Evolutionary conservation across 2,329 filamentous ascomycete species (phyloP).

Genomic region (Arthrinium puccinioides): DNA sequence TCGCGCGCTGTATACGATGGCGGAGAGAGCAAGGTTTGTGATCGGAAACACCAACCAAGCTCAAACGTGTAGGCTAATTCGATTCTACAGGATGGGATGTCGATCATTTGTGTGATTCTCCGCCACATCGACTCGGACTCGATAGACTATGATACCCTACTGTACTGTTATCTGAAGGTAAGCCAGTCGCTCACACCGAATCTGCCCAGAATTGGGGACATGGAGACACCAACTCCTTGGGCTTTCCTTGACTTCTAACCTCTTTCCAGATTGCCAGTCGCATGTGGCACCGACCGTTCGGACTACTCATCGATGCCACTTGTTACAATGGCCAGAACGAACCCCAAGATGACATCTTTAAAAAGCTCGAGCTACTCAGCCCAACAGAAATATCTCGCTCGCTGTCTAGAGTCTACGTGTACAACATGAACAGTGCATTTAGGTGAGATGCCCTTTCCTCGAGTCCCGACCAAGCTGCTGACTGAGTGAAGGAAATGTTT

Average conservation of each 20-base stretch:
- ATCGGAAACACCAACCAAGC: slow-evolving; percentile 3
- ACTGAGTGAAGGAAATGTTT: slow-evolving; percentile 48
- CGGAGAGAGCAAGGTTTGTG: slow-evolving; percentile 56
- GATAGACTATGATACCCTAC: slow-evolving; percentile 57
- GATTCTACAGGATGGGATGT: slow-evolving; percentile 48
- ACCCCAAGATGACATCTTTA: slow-evolving; percentile 57
- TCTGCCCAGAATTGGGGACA: too few relatives aligned
- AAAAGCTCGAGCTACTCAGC: slow-evolving; percentile 54
- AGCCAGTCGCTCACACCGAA: too few relatives aligned
- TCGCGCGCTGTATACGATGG: slow-evolving; percentile 63
- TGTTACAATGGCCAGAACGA: slow-evolving; percentile 64
- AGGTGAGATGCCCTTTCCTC: slow-evolving; percentile 27
- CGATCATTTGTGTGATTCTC: slow-evolving; percentile 62
- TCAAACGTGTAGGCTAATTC: too few relatives aligned
- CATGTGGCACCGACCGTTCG: slow-evolving; percentile 63
- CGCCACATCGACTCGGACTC: slow-evolving; percentile 59
- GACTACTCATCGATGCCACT: slow-evolving; percentile 60
- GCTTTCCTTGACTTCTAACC: slow-evolving; percentile 9
- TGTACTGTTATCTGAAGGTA: slow-evolving; percentile 63
- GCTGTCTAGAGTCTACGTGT: slow-evolving; percentile 56
- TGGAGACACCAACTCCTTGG: neutral
- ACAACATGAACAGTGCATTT: slow-evolving; percentile 68
- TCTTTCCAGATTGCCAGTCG: slow-evolving; percentile 54
- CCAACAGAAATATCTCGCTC: slow-evolving; percentile 54
- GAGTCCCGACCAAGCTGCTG: slow-evolving; percentile 5